A percentile compares a stretch with the other conserved stretches of the same genome.
Evolutionary conservation across 2,329 filamentous ascomycete species (phyloP).

Genomic region (Diaporthe ampelina): DNA sequence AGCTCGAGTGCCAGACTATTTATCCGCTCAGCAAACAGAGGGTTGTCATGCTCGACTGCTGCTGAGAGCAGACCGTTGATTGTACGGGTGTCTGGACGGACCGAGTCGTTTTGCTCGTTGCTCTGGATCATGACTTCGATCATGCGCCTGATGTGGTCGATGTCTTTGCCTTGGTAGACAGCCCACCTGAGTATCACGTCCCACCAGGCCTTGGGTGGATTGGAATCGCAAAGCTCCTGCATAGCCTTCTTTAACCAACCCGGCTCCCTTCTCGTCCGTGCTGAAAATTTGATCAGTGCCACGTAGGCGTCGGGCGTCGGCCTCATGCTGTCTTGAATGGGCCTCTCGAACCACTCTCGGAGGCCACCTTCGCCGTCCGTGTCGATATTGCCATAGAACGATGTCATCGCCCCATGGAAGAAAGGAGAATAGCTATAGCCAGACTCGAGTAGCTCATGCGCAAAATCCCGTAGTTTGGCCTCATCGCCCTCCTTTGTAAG

Average conservation of each 20-base stretch:
- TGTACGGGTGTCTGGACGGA: slow-evolving; percentile 75
- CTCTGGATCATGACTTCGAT: slow-evolving; percentile 74
- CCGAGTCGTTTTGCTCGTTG: slow-evolving; percentile 59
- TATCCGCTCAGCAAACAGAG: slow-evolving; percentile 81
- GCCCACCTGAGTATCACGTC: slow-evolving; percentile 84
- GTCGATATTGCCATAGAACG: slow-evolving; percentile 72
- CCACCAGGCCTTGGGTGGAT: slow-evolving; percentile 71
- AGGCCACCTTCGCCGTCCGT: slow-evolving; percentile 72
- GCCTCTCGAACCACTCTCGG: slow-evolving; percentile 71
- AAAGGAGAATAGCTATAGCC: slow-evolving; percentile 59
- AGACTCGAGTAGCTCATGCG: slow-evolving; percentile 64
- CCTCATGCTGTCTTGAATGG: slow-evolving; percentile 56
- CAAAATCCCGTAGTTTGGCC: slow-evolving; percentile 68
- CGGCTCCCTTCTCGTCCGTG: slow-evolving; percentile 66
- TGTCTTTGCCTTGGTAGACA: slow-evolving; percentile 76
- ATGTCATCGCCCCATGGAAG: slow-evolving; percentile 69
- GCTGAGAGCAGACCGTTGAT: slow-evolving; percentile 83
- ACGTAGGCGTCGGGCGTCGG: slow-evolving; percentile 58
- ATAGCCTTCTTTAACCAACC: slow-evolving; percentile 76
- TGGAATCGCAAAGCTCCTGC: slow-evolving; percentile 61
- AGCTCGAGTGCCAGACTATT: slow-evolving; percentile 75
- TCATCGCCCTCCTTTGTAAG: slow-evolving; percentile 73
- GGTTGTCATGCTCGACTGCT: slow-evolving; percentile 78
- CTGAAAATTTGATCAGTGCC: slow-evolving; percentile 72
- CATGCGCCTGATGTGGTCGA: slow-evolving; percentile 81